Evolutionary conservation across 2,329 filamentous ascomycete genomes (phyloP), one percentile per base, ranked within the genome.

Genomic region (Neofusicoccum umdonicola): DNA sequence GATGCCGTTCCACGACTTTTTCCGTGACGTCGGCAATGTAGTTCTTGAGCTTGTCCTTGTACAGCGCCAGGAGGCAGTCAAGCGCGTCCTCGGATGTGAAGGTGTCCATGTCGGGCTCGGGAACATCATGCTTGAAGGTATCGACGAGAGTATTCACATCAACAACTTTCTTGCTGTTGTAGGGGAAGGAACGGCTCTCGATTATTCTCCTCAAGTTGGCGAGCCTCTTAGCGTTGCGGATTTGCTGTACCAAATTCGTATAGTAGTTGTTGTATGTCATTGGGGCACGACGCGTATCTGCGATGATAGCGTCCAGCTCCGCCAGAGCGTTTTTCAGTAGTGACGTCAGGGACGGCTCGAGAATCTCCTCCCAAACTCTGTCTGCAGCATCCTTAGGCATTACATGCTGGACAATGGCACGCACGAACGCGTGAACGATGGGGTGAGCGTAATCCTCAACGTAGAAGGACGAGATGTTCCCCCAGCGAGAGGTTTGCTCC

Each of bases 401-500:
- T n/a, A 81, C 69, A 15, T 81, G 66, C 9, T 67, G 31, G 11
- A 80, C 68, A 9, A 77, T 72, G 1, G 69, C 68, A 1, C 69
- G 39, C 2, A 82, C 67, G 45, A 82, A 80, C 1, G 4, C 3
- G 4, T 68, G 63, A 35, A 71, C 69, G 51, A 76, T 75, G 1
- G 69, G 67, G 1, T 66, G 52, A 39, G 76, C 71, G 35, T 83
- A 71, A 0, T 65, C 72, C 3, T 72, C 66, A 45, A 82, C 73
- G 64, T 82, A 79, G 0, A 66, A 41, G 2, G 41, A 58, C 2
- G 74, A 77, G 3, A 83, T 78, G 0, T 64, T 34, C 50, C 80
- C 72, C 88, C 87, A 90, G 0, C 81, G 82, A 6, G 68, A 64
- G 0, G 82, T 86, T 65, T 90, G 87, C 52, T 88, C 82, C 31